Conservation (phyloP, 139 green algal genomes). For the Auxenochlorella protothecoides region DNA sequence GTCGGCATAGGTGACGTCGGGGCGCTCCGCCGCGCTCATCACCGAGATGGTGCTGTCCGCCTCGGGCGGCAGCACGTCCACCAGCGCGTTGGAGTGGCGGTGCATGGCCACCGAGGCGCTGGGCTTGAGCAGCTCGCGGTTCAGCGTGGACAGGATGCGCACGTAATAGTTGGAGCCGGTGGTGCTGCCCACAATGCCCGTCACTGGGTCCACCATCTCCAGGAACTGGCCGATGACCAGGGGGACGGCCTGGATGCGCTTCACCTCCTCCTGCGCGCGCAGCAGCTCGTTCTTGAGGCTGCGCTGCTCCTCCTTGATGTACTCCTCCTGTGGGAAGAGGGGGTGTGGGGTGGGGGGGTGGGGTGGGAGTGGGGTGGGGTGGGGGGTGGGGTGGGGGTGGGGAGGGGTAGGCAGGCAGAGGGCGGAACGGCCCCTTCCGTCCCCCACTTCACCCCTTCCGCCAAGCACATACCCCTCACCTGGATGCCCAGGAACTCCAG, state of each 20-base stretch:
- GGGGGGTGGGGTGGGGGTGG: no score
- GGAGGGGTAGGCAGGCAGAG: not conserved
- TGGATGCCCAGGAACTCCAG: constrained; percentile 99
- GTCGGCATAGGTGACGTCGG: constrained; percentile 92
- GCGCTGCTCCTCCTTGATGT: constrained; percentile 99
- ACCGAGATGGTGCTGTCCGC: constrained; percentile 95
- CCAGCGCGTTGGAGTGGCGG: constrained; percentile 94
- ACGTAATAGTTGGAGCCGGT: constrained; percentile 79
- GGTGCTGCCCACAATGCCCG: constrained; percentile 94
- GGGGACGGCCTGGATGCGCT: constrained; percentile 90
- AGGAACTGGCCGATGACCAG: constrained; percentile 99
- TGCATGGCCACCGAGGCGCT: constrained; percentile 90
- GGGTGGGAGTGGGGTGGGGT: not conserved
- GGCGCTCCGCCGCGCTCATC: constrained; percentile 79
- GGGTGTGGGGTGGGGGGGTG: not conserved
- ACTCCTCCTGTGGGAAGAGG: constrained; percentile 73
- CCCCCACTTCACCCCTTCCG: not conserved
- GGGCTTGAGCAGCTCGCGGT: constrained; percentile 95
- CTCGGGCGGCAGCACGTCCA: constrained; percentile 97
- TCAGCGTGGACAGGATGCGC: constrained; percentile 90
- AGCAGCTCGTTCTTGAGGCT: constrained; percentile 97
- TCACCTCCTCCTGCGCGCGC: constrained; percentile 89
- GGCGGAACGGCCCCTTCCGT: not conserved
- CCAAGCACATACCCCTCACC: constrained; percentile 12
- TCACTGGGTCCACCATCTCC: constrained; percentile 95